These are phyloP conservation scores for Clohesyomyces aquaticus DNA, from an alignment of 495 filamentous ascomycete genomes.

Conservation along the genomic window DNA sequence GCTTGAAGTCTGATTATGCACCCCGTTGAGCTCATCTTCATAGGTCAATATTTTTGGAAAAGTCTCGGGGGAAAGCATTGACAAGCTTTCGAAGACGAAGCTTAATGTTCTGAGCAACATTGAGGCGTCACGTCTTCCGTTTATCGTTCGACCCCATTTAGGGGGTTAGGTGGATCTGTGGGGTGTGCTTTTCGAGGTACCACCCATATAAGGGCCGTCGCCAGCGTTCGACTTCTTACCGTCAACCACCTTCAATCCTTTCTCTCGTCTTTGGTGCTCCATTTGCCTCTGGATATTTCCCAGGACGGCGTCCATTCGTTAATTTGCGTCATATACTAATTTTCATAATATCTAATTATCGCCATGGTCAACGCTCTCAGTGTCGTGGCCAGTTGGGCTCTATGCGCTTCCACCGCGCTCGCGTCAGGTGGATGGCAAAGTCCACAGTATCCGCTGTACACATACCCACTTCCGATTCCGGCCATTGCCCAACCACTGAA, in stretches of 20 bases:
- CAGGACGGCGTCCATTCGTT: not conserved
- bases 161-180: not conserved
- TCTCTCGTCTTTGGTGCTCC: not conserved
- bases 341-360: not conserved
- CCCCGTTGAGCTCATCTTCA: too few species aligned
- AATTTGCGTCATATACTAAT: not conserved
- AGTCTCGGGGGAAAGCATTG: not conserved
- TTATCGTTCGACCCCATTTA: not conserved
- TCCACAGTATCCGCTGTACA: not conserved
- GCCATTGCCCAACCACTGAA: slow-evolving; percentile 49
- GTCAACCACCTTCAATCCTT: not conserved
- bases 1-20: too few species aligned
- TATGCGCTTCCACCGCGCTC: not conserved
- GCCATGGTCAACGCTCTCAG: not conserved
- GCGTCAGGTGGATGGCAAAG: not conserved
- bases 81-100: not conserved
- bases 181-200: too few species aligned
- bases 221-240: too few species aligned
- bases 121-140: not conserved
- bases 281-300: not conserved
- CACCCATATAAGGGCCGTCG: too few species aligned
- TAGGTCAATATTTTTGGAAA: too few species aligned
- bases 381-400: not conserved
- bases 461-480: slow-evolving; percentile 52
- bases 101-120: not conserved